A percentile compares a stretch with the other conserved stretches of the same genome.
phyloP scores from a whole-genome alignment of 169 alveolate species.

The Plasmodium falciparum region DNA sequence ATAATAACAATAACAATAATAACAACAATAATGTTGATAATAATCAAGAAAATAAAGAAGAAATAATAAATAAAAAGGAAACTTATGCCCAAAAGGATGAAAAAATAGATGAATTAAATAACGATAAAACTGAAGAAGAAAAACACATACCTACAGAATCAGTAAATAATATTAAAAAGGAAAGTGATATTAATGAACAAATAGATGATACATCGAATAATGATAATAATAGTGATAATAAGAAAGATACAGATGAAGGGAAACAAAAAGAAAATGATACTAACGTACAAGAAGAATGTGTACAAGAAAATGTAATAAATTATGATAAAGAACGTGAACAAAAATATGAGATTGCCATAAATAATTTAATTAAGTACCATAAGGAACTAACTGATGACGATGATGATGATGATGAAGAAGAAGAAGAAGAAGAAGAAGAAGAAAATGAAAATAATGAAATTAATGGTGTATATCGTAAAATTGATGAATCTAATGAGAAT shows the following conservation, averaged over 20 bases:
- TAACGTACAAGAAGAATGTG: not conserved
- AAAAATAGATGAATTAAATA: not conserved
- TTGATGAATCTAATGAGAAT: constrained; percentile 15
- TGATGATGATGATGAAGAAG: not conserved
- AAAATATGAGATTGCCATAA: not conserved
- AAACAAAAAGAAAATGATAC: not conserved
- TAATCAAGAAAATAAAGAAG: too few relatives aligned
- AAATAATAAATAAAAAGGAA: too few relatives aligned
- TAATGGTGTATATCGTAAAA: constrained; percentile 10
- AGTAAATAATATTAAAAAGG: not conserved
- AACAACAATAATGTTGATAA: too few relatives aligned
- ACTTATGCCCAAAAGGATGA: not conserved
- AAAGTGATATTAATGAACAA: not conserved
- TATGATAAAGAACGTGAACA: too few relatives aligned
- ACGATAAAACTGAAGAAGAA: not conserved
- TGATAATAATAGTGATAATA: not conserved
- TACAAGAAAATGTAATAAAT: not conserved
- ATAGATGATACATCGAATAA: not conserved
- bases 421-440: constrained; percentile 9
- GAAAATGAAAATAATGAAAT: not conserved
- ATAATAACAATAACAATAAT: too few relatives aligned
- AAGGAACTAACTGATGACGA: not conserved
- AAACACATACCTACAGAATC: not conserved
- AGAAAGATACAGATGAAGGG: not conserved
- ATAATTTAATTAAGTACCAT: not conserved